Conservation (phyloP, 495 filamentous ascomycete genomes). For the Tuber melanosporum region DNA sequence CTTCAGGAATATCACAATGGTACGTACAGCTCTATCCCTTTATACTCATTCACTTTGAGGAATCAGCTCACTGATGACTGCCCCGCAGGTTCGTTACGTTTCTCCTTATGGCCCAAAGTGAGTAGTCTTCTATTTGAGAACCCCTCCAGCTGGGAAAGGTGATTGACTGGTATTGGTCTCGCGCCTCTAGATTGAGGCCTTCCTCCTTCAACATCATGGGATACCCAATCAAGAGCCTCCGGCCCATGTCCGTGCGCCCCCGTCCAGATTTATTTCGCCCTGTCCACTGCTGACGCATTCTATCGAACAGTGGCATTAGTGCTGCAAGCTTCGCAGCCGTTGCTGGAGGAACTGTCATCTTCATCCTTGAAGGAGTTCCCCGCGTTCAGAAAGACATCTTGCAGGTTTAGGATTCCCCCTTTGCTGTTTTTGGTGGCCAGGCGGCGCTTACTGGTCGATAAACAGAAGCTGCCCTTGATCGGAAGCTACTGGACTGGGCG, state of each 20-base stretch:
- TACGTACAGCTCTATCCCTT: conserved; percentile 1
- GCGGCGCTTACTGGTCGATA: conserved; percentile 1
- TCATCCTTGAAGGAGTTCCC: conserved; percentile 39
- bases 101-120: conserved; percentile 39
- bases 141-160: neutral
- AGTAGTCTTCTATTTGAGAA: conserved; percentile 4
- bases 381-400: conserved; percentile 40
- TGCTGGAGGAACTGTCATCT: conserved; percentile 31
- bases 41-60: neutral
- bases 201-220: conserved; percentile 25
- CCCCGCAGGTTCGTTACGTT: conserved; percentile 28
- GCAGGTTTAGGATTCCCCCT: conserved; percentile 17
- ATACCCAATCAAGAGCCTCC: conserved; percentile 32
- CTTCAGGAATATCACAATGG: conserved; percentile 18
- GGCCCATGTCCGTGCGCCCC: conserved; percentile 17
- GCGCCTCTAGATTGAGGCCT: conserved; percentile 29
- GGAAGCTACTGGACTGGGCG: conserved; percentile 32
- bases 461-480: conserved; percentile 35
- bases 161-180: neutral
- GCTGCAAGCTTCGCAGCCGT: conserved; percentile 33
- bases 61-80: conserved; percentile 25
- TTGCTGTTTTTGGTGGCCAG: neutral
- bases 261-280: neutral
- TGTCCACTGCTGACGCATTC: conserved; percentile 8
- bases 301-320: conserved; percentile 25